Conservation (phyloP, 768 basidiomycete species). For the Xerocomus potaroensis region DNA sequence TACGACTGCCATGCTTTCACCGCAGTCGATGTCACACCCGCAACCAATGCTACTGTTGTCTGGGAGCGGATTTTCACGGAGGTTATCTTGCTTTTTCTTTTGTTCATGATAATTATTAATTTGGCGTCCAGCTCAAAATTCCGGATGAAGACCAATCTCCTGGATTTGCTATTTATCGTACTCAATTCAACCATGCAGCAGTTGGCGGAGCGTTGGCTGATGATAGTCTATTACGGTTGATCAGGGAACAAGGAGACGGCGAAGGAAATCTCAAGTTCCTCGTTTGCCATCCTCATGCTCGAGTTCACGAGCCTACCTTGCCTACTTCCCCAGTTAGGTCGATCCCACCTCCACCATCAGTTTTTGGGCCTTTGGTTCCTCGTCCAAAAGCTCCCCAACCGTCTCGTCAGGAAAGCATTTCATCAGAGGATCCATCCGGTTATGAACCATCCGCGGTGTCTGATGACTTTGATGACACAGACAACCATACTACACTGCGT, state of each 20-base stretch:
- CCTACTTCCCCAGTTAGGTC: slow-evolving; percentile 40
- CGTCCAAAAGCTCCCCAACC: slow-evolving; percentile 44
- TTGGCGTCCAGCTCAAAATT: slow-evolving; percentile 58
- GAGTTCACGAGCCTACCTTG: slow-evolving; percentile 51
- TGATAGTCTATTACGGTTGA: slow-evolving; percentile 68
- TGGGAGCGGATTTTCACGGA: slow-evolving; percentile 79
- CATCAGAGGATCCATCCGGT: slow-evolving; percentile 61
- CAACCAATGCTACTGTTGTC: slow-evolving; percentile 61
- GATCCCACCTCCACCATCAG: slow-evolving; percentile 48
- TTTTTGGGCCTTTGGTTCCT: slow-evolving; percentile 46
- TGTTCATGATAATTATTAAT: slow-evolving; percentile 3
- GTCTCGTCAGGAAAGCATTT: slow-evolving; percentile 66
- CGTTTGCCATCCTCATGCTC: slow-evolving; percentile 61
- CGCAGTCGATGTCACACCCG: slow-evolving; percentile 66
- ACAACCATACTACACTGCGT: slow-evolving; percentile 44
- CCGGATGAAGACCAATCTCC: slow-evolving; percentile 72
- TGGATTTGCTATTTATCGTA: slow-evolving; percentile 78
- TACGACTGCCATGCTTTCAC: slow-evolving; percentile 73
- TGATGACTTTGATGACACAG: slow-evolving; percentile 58
- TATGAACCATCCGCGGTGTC: slow-evolving; percentile 58
- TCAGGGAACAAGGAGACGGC: slow-evolving; percentile 66
- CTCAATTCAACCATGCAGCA: slow-evolving; percentile 77
- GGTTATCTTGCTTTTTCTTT: slow-evolving; percentile 38
- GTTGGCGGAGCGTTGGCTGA: slow-evolving; percentile 70
- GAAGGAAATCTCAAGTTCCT: slow-evolving; percentile 83